Conservation (phyloP, 176 grass and related monocot genomes). For the Puya raimondii region DNA sequence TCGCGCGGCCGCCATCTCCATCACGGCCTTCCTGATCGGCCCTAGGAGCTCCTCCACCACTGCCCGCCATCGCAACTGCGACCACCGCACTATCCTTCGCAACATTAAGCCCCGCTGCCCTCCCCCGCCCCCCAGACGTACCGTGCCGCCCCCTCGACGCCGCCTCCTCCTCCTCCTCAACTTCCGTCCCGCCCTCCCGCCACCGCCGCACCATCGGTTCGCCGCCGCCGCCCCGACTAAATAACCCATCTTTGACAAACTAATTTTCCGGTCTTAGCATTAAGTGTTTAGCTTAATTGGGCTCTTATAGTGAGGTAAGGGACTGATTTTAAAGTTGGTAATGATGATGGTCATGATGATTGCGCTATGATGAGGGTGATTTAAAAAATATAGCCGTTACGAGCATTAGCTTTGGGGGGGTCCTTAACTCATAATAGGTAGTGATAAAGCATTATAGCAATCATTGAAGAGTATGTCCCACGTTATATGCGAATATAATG, state of each 20-base stretch:
- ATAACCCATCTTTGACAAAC: background rate
- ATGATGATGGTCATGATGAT: conserved; percentile 3
- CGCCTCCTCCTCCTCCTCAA: conserved; percentile 20
- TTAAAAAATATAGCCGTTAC: background rate
- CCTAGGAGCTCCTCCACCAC: conserved; percentile 34
- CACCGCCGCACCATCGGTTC: conserved; percentile 26
- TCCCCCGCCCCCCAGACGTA: conserved; percentile 27
- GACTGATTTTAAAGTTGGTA: background rate
- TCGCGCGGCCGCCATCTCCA: conserved; percentile 26
- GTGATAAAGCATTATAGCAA: background rate
- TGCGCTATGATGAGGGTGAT: background rate
- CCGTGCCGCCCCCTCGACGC: conserved; percentile 28
- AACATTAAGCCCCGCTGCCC: conserved; percentile 22
- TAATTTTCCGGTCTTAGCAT: background rate
- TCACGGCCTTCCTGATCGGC: conserved; percentile 42
- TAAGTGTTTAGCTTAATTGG: background rate
- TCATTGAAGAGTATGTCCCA: background rate
- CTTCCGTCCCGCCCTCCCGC: conserved; percentile 20
- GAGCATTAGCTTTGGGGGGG: background rate
- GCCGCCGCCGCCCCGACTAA: conserved; percentile 10
- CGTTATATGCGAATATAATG: background rate
- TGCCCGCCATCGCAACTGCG: conserved; percentile 31
- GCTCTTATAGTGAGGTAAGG: background rate
- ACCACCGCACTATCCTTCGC: conserved; percentile 36
- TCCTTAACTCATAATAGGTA: background rate